Conservation (phyloP, 176 grass and related monocot species). For the Carex parvula region DNA sequence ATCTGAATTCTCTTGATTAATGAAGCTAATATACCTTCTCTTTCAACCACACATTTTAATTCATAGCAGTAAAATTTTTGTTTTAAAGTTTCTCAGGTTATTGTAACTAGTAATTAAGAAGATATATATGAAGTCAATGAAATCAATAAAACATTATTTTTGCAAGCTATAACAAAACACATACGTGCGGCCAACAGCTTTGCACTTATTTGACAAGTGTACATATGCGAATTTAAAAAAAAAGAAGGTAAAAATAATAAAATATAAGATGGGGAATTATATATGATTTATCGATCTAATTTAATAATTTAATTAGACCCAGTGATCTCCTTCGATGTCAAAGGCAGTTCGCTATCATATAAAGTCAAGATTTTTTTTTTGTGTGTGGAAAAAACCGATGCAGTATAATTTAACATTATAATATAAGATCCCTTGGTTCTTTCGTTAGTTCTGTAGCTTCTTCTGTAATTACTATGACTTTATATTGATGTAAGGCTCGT, state of each 20-base stretch:
- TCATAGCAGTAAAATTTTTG: too few relatives aligned
- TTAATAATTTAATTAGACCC: background rate
- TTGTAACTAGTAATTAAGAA: background rate
- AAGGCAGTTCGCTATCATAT: background rate
- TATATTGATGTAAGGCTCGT: too few relatives aligned
- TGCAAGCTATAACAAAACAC: conserved; percentile 21
- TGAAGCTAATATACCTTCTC: too few relatives aligned
- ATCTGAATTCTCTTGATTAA: too few relatives aligned
- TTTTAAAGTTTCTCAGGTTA: background rate
- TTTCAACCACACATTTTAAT: too few relatives aligned
- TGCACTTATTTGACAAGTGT: conserved; percentile 17
- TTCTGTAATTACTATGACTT: too few relatives aligned
- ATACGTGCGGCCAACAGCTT: conserved; percentile 9
- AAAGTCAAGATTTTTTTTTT: conserved; percentile 7
- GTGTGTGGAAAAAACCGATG: background rate
- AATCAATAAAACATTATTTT: background rate
- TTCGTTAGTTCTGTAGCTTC: background rate
- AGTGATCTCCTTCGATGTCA: background rate
- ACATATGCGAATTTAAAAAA: conserved; percentile 4
- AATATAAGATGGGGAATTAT: background rate
- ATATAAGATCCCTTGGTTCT: background rate
- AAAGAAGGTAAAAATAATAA: background rate
- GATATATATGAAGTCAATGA: background rate
- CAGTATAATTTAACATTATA: background rate
- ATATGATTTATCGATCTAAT: background rate